These are phyloP conservation scores for Trichoderma gracile DNA, from an alignment of 2,329 filamentous ascomycete genomes.

Conservation along the genomic window DNA sequence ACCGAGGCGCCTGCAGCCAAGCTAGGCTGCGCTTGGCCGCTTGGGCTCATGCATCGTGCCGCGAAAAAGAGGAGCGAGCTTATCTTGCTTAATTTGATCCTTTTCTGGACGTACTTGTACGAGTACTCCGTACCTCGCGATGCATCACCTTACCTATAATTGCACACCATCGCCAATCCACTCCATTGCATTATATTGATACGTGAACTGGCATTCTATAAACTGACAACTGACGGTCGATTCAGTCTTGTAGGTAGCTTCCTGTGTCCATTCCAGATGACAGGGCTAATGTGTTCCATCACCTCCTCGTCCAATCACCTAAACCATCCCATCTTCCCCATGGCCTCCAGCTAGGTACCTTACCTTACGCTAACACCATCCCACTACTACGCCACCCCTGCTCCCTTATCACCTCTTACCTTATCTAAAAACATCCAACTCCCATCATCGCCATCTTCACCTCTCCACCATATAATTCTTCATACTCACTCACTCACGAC, in stretches of 20 bases:
- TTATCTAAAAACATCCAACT: not conserved
- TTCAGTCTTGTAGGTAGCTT: not conserved
- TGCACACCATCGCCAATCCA: too few species aligned
- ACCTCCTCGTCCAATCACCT: too few species aligned
- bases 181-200: too few species aligned
- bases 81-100: slow-evolving; percentile 3
- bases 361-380: slow-evolving; percentile 3
- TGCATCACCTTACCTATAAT: not conserved
- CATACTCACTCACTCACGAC: too few species aligned
- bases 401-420: slow-evolving; percentile 9
- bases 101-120: too few species aligned
- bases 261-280: too few species aligned
- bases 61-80: slow-evolving; percentile 6
- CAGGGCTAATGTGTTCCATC: too few species aligned
- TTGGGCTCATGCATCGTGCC: slow-evolving; percentile 20
- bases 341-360: too few species aligned
- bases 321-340: not conserved
- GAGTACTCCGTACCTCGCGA: not conserved
- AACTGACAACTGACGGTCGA: too few species aligned
- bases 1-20: too few species aligned
- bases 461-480: too few species aligned
- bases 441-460: not conserved
- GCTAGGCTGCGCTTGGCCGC: not conserved
- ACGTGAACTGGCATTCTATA: too few species aligned
- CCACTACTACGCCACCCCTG: not conserved